Evolutionary conservation across 495 filamentous ascomycete species (phyloP), one percentile per base, ranked within the genome.

Genomic region (Xylaria scruposa): DNA sequence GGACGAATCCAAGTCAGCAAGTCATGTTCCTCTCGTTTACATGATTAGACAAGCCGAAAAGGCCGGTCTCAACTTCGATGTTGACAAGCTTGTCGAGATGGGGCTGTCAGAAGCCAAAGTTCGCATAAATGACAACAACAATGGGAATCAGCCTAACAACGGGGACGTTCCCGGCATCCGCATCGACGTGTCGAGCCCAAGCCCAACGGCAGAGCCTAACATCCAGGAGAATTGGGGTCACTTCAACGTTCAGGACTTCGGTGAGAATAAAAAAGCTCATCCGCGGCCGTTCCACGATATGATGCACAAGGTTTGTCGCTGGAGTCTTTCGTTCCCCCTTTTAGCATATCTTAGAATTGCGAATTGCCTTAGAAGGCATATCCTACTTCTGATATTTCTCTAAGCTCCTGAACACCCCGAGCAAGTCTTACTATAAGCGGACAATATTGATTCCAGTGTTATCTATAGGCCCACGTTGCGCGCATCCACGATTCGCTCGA

Each of bases 31-130:
- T 2, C 83, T 96, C 3, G 88, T 92, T 4, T 97, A 93, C 89
- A 97, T 97, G 92, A 89, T 95, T 3, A 86, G 91, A 64, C 93
- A 95, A 80, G 92, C 93, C 4, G 88, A 90, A 67, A 87, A 84
- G 26, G 93, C 93, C 4, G 93, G 93, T 0, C 86, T 95, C 13
- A 79, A 85, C 5, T 93, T 95, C 49, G 92, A 95, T 73, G 70
- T 81, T 13, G 84, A 88, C 62, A 93, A 94, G 72, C 85, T 95
- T 74, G 85, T 86, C 46, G 85, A 88, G 29, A 86, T 93, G 76
- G 90, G 90, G 49, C 87, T 88, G 61, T 49, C 80, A 10, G 82
- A 88, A 31, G 68, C 59, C 68, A 72, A 79, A 54, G 66, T 81
- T 70, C 76, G 84, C 2, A 70, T 77, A 46, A 59, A 51, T n/a